Conservation (phyloP, 768 basidiomycete genomes). For the Xerocomellus dryophilus region DNA sequence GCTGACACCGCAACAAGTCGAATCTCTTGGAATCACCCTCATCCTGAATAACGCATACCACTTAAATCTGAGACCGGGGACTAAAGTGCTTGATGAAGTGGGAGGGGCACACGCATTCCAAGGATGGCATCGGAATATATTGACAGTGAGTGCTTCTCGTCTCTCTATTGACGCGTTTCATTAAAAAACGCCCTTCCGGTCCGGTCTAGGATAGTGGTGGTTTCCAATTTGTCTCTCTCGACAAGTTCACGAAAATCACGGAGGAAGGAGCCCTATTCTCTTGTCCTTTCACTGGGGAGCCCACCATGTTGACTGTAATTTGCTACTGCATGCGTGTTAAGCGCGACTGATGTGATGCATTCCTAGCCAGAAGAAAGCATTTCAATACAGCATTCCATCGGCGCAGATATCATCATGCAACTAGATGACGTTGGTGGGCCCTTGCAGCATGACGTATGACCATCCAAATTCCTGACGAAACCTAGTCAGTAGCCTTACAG, state of each 20-base stretch:
- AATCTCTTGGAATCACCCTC: slow-evolving; percentile 75
- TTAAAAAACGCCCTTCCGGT: background rate
- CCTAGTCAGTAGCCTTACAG: slow-evolving; percentile 74
- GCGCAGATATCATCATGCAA: slow-evolving; percentile 94
- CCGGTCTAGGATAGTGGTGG: slow-evolving; percentile 75
- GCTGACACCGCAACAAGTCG: slow-evolving; percentile 80
- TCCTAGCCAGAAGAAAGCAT: slow-evolving; percentile 86
- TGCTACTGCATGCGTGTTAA: background rate
- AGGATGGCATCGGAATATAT: slow-evolving; percentile 80
- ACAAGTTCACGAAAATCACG: slow-evolving; percentile 81
- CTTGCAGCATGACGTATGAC: background rate
- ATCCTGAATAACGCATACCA: slow-evolving; percentile 92
- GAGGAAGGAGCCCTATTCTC: slow-evolving; percentile 86
- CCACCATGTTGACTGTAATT: slow-evolving; percentile 82
- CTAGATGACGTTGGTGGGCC: slow-evolving; percentile 83
- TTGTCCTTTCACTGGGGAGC: slow-evolving; percentile 83
- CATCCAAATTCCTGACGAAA: slow-evolving; percentile 1
- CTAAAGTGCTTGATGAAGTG: slow-evolving; percentile 63
- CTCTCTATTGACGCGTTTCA: background rate
- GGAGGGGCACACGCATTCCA: slow-evolving; percentile 91
- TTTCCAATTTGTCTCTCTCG: slow-evolving; percentile 82
- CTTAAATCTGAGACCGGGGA: slow-evolving; percentile 81
- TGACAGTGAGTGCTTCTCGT: slow-evolving; percentile 55
- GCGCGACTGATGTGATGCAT: slow-evolving; percentile 4
- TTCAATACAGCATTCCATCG: slow-evolving; percentile 84